Evolutionary conservation across 257 asterid genomes (phyloP), one percentile per base, ranked within the genome.

Genomic region (Linaria vulgaris): DNA sequence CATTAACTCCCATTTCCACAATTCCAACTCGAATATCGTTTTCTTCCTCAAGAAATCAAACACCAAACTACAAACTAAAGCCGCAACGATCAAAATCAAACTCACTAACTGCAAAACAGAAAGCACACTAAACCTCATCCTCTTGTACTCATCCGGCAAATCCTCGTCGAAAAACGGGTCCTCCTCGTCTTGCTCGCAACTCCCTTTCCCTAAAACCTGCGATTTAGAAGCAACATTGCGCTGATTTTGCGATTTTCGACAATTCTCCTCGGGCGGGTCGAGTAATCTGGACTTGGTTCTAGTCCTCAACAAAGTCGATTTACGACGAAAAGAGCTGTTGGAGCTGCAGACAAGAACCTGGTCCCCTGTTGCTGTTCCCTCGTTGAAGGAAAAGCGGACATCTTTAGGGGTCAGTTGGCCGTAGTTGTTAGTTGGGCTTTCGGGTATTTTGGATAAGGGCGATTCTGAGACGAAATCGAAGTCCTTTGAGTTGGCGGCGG

Each of bases 1-100:
- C 85, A 80, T 71, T 22, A 80, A 1, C 47, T 71, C 85, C 90
- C 90, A 83, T 73, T 78, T 83, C 87, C 90, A 83, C 19, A 80
- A 25, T 4, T 62, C 69, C 23, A 83, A 71, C 39, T 69, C 78
- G 43, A 71, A 80, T 25, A 80, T 24, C 9, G 54, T 24, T 49
- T 24, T 76, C 1, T 43, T 69, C 66, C 67, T 78, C 37, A 76
- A 47, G 4, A 56, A 4, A 15, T 41, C 37, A 9, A 83, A 52
- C 13, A 79, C 71, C 49, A 78, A 60, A 34, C 72, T 78, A 72
- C 83, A 80, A 59, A 74, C 71, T 48, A 83, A 69, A 51, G 63
- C 75, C 0, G 72, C 81, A 49, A 80, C 34, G 14, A 83, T 74
- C 73, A 78, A 64, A 67, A 80, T 51, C 67, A 78, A 70, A 64